A percentile compares a stretch with the other conserved stretches of the same genome.
Evolutionary conservation across 768 basidiomycete genomes (phyloP).

Genomic region (Xerocomus potaroensis): DNA sequence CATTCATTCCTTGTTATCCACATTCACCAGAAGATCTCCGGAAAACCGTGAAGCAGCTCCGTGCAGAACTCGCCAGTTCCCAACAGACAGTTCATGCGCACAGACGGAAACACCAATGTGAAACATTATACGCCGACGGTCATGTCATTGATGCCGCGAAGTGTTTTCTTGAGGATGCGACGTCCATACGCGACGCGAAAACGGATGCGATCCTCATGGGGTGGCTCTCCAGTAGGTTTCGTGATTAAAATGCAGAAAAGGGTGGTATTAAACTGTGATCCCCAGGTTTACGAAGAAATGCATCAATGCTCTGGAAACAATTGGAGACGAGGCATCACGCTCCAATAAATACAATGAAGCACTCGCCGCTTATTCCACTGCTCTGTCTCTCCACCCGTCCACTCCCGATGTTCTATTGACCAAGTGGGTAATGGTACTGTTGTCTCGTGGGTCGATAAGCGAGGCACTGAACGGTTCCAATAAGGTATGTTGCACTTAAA

Average conservation of each 20-base stretch:
- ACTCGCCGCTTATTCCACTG: background rate
- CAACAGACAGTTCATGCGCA: background rate
- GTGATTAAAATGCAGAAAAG: fast-evolving
- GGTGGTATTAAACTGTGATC: background rate
- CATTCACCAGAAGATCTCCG: too few species aligned
- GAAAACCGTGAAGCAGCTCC: too few species aligned
- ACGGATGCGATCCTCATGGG: background rate
- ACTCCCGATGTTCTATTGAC: background rate
- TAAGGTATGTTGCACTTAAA: too few species aligned
- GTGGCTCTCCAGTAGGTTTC: conserved; percentile 2
- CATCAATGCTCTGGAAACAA: too few species aligned
- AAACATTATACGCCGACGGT: too few species aligned
- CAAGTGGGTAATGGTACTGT: background rate
- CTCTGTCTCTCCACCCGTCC: background rate
- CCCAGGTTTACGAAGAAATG: background rate
- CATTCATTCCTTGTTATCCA: too few species aligned
- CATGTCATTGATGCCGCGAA: too few species aligned
- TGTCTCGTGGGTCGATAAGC: background rate
- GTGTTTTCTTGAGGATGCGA: background rate
- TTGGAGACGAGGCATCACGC: background rate
- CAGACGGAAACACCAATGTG: too few species aligned
- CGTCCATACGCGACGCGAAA: background rate
- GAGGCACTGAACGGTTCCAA: background rate
- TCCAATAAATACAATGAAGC: background rate
- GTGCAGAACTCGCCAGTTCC: background rate